phyloP scores from a whole-genome alignment of 140 eudicot species.

The Senecio squalidus region DNA sequence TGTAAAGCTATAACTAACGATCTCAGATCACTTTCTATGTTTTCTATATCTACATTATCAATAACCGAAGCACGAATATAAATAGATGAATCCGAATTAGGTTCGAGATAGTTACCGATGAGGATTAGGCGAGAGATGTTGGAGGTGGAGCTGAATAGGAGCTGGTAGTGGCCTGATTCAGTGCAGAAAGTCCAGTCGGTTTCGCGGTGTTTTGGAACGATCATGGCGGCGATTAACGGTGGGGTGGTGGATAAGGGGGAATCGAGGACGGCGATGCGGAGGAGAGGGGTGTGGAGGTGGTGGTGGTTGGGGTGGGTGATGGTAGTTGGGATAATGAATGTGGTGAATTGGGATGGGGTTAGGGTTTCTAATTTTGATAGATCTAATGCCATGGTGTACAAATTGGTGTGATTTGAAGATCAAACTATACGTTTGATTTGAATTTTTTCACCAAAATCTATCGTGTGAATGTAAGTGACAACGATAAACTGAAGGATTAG shows the following conservation, averaged over 20 bases:
- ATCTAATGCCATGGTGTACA: conserved; percentile 30
- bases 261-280: conserved; percentile 74
- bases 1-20: conserved; percentile 53
- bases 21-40: conserved; percentile 22
- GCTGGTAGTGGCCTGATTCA: conserved; percentile 68
- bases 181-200: conserved; percentile 86
- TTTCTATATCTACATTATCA: not conserved
- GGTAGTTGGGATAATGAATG: conserved; percentile 63
- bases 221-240: conserved; percentile 56
- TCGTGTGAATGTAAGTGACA: no score
- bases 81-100: conserved; percentile 6
- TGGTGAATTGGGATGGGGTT: conserved; percentile 64
- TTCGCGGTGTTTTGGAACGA: conserved; percentile 67
- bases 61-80: conserved; percentile 16
- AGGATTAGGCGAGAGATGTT: conserved; percentile 72
- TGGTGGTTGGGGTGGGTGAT: conserved; percentile 7
- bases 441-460: not conserved
- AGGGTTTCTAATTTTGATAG: conserved; percentile 43
- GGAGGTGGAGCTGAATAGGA: conserved; percentile 35
- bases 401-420: not conserved
- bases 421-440: not conserved
- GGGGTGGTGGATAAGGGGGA: conserved; percentile 37
- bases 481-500: no score
- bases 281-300: conserved; percentile 29
- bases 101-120: conserved; percentile 37